Conservation (phyloP, 495 filamentous ascomycete genomes). For the Parathielavia hyrcaniae region DNA sequence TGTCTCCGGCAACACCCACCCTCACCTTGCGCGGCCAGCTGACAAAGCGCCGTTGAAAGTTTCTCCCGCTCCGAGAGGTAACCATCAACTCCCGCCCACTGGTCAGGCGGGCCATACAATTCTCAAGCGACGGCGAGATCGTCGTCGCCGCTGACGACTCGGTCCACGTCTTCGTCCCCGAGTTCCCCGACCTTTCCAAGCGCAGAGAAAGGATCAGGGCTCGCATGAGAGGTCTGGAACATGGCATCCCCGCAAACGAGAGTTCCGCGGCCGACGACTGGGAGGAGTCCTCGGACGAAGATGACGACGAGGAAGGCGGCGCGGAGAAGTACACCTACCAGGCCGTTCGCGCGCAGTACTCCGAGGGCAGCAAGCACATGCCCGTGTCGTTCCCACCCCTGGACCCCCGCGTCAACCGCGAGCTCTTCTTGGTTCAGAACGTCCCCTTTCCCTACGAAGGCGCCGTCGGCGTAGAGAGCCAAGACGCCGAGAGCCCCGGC, state of each 20-base stretch:
- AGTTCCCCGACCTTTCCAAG: slow-evolving; percentile 31
- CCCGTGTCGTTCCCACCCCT: slow-evolving; percentile 33
- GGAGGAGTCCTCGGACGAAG: slow-evolving; percentile 20
- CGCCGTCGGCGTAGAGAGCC: slow-evolving; percentile 11
- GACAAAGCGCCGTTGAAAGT: slow-evolving; percentile 16
- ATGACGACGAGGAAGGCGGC: slow-evolving; percentile 14
- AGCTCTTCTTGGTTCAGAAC: slow-evolving; percentile 27
- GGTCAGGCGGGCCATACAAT: slow-evolving; percentile 42
- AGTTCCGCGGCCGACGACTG: slow-evolving; percentile 12
- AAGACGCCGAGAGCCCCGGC: slow-evolving; percentile 16
- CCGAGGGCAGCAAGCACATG: slow-evolving; percentile 34
- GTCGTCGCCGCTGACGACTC: slow-evolving; percentile 45
- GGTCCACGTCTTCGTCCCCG: slow-evolving; percentile 43
- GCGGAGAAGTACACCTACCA: slow-evolving; percentile 9
- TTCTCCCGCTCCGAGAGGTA: slow-evolving; percentile 41
- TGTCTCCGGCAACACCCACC: not conserved
- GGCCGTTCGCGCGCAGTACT: slow-evolving; percentile 27
- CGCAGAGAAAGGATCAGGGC: slow-evolving; percentile 14
- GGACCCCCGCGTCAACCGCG: slow-evolving; percentile 33
- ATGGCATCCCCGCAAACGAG: not conserved
- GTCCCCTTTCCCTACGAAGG: slow-evolving; percentile 27
- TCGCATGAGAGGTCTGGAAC: not conserved
- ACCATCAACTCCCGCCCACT: slow-evolving; percentile 38
- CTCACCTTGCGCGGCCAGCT: not conserved
- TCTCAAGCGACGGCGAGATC: slow-evolving; percentile 46